Evolutionary conservation across 208 protist species (phyloP).

Genomic region (Trypanosoma scelopori): DNA sequence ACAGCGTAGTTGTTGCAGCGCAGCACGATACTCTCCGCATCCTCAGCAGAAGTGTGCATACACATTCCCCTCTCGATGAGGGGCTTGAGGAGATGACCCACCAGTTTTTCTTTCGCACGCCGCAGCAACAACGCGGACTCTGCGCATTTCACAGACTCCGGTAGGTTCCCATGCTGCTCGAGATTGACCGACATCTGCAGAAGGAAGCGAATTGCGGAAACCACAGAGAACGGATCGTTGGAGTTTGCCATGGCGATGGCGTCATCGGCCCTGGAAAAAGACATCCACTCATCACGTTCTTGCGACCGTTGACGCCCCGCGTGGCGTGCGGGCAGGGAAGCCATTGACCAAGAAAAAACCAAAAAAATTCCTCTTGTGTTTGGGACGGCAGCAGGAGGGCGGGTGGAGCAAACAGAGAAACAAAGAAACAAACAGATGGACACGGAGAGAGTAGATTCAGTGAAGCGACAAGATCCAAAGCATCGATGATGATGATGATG

Average conservation of each 20-base stretch:
- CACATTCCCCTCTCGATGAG: constrained; percentile 20
- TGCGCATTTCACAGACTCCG: constrained; percentile 70
- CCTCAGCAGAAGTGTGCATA: constrained; percentile 10
- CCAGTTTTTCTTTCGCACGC: constrained; percentile 28
- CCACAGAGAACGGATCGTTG: constrained; percentile 20
- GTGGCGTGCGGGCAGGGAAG: neutral
- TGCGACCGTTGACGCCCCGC: neutral
- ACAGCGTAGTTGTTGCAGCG: constrained; percentile 85
- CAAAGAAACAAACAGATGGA: neutral
- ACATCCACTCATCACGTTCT: constrained; percentile 6
- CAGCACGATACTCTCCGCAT: constrained; percentile 65
- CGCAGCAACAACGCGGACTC: constrained; percentile 77
- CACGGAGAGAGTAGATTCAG: neutral
- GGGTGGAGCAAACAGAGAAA: constrained; percentile 3
- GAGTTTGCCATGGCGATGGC: constrained; percentile 11
- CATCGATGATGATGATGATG: neutral
- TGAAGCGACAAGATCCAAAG: neutral
- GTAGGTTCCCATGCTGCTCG: constrained; percentile 66
- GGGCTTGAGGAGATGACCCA: constrained; percentile 29
- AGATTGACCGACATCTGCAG: constrained; percentile 54
- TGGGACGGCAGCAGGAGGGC: neutral
- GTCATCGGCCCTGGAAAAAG: neutral
- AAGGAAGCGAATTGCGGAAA: constrained; percentile 60
- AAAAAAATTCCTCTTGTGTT: no score
- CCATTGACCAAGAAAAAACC: no score